Evolutionary conservation across 768 basidiomycete species (phyloP), one percentile per base, ranked within the genome.

Genomic region (Tricholomella constricta): DNA sequence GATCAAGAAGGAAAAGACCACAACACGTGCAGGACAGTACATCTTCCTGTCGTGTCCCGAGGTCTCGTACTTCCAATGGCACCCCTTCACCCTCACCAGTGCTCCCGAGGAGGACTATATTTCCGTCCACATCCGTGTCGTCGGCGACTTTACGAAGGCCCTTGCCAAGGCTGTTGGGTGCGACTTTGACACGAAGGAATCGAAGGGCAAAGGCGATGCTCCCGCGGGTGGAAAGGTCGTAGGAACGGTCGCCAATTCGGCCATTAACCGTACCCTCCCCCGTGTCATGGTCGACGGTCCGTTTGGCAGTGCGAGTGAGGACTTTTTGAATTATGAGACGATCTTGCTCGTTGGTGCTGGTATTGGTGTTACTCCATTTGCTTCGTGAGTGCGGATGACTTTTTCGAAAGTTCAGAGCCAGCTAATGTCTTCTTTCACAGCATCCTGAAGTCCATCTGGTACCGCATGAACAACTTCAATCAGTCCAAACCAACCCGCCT

Each of bases 231-330:
- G 85, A 41, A 82, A 78, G 68, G 82, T 88, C 37, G 70, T 92
- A 19, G 81, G 81, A 15, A 82, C 82, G 26, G 71, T 70, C 40
- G 65, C 74, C 15, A 81, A 81, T 65, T 81, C 83, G 2, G 80
- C 86, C 0, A 55, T 92, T 51, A 88, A 86, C 67, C 79, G 85
- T 32, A 76, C 86, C 6, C 80, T 98, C 3, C 95, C 95, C 9
- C 85, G 95, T 53, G 78, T 98, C 63, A 97, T 97, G 94, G 83
- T 98, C 45, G 95, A 98, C 63, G 95, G 94, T 14, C 95, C 95
- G 4, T 98, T 97, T 65, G 95, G 95, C 12, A 87, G 84, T 55
- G 93, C 95, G 8, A 87, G 85, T 36, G 95, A 98, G 68, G 93
- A 95, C 66, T 95, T 90, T 66, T 75, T 91, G 66, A 93, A 92